These are phyloP conservation scores for Protostelium mycophagum DNA, from an alignment of 78 protist genomes.

Conservation along the genomic window DNA sequence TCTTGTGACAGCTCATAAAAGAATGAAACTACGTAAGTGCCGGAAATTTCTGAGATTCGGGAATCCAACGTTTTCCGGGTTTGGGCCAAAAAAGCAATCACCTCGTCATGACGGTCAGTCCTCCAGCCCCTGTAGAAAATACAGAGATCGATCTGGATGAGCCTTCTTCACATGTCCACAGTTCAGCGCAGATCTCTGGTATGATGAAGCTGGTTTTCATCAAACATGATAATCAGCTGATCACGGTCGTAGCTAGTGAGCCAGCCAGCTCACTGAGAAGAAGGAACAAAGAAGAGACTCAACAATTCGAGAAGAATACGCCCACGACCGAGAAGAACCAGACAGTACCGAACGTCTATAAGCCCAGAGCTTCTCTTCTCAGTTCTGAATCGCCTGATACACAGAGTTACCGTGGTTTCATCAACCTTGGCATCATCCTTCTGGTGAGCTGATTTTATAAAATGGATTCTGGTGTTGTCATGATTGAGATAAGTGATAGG, in stretches of 20 bases:
- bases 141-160: not conserved
- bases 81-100: no score
- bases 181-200: no score
- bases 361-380: not conserved
- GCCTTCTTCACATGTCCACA: not conserved
- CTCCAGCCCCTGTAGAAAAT: no score
- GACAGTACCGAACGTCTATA: not conserved
- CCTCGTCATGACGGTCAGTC: no score
- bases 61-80: no score
- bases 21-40: no score
- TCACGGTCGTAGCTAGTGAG: not conserved
- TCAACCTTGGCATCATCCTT: not conserved
- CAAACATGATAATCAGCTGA: not conserved
- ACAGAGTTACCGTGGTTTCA: not conserved
- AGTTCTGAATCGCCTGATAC: not conserved
- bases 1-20: no score
- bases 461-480: not conserved
- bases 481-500: conserved; percentile 10
- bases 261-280: not conserved
- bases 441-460: not conserved
- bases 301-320: not conserved
- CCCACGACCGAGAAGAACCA: not conserved
- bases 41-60: no score
- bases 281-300: not conserved
- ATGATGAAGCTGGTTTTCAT: not conserved